Conservation (phyloP, 805 yeast genomes). For the Tetrapisispora taiwanensis region DNA sequence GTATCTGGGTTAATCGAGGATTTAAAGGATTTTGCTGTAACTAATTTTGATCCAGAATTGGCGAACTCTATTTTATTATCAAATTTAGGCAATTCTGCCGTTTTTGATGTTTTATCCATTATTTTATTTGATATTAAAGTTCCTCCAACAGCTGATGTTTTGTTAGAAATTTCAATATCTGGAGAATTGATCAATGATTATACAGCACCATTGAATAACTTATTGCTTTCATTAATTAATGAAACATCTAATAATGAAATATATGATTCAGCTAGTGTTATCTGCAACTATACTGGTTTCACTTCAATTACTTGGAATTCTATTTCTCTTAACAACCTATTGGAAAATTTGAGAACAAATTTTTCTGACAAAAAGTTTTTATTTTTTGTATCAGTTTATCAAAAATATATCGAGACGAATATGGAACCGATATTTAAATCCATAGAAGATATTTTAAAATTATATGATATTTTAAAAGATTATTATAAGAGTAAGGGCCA, state of each 20-base stretch:
- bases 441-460: constrained; percentile 8
- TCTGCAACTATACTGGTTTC: constrained; percentile 15
- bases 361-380: constrained; percentile 22
- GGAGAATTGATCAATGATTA: constrained; percentile 5
- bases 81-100: constrained; percentile 5
- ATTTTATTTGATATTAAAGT: constrained; percentile 16
- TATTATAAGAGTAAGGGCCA: constrained; percentile 1
- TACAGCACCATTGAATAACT: background rate
- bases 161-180: constrained; percentile 23
- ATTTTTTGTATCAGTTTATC: constrained; percentile 21
- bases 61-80: background rate
- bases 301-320: constrained; percentile 19
- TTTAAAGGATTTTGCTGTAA: constrained; percentile 31
- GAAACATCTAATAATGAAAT: background rate
- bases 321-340: background rate
- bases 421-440: constrained; percentile 3
- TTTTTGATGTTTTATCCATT: constrained; percentile 19
- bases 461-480: constrained; percentile 9
- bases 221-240: background rate
- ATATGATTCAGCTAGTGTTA: background rate
- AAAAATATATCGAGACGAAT: constrained; percentile 8
- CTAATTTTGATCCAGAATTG: constrained; percentile 27
- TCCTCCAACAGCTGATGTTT: constrained; percentile 10
- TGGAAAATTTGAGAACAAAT: background rate
- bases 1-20: constrained; percentile 29